Conservation (phyloP, 139 green algal genomes). For the Coelastrella sp. region DNA sequence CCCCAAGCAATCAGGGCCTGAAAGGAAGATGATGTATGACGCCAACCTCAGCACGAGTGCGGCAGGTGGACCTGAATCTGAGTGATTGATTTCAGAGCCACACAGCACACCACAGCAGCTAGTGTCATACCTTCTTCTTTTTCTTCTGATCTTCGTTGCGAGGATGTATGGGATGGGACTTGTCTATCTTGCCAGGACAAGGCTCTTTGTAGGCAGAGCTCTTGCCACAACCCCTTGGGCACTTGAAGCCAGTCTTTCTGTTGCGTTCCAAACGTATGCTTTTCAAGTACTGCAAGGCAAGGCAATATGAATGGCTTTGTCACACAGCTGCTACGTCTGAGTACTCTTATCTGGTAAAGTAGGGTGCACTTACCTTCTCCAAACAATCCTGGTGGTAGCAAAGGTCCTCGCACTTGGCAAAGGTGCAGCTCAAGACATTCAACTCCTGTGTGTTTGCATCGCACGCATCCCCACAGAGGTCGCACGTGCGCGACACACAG, state of each 20-base stretch:
- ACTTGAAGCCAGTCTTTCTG: slow-evolving; percentile 93
- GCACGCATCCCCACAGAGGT: slow-evolving; percentile 77
- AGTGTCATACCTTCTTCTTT: slow-evolving; percentile 51
- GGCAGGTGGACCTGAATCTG: too few species aligned
- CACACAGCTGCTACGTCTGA: too few species aligned
- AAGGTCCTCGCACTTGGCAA: slow-evolving; percentile 70
- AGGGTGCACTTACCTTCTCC: slow-evolving; percentile 88
- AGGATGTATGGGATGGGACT: slow-evolving; percentile 83
- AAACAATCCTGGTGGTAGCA: slow-evolving; percentile 92
- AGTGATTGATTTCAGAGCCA: too few species aligned
- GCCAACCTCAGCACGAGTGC: too few species aligned
- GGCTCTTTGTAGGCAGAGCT: slow-evolving; percentile 62
- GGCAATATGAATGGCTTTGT: too few species aligned
- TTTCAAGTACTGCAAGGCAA: slow-evolving; percentile 72
- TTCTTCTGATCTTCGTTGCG: slow-evolving; percentile 85
- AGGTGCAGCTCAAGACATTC: slow-evolving; percentile 87
- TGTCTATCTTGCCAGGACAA: slow-evolving; percentile 89
- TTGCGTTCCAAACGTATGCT: slow-evolving; percentile 82
- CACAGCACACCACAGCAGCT: neutral
- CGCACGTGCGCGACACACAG: slow-evolving; percentile 65
- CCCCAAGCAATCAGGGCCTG: too few species aligned
- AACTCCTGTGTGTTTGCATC: slow-evolving; percentile 80
- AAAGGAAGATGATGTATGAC: too few species aligned
- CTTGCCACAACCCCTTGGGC: slow-evolving; percentile 87
- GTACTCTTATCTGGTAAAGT: too few species aligned